These are phyloP conservation scores for Solanum hybrid DNA, from an alignment of 305 asterid genomes.

Conservation along the genomic window DNA sequence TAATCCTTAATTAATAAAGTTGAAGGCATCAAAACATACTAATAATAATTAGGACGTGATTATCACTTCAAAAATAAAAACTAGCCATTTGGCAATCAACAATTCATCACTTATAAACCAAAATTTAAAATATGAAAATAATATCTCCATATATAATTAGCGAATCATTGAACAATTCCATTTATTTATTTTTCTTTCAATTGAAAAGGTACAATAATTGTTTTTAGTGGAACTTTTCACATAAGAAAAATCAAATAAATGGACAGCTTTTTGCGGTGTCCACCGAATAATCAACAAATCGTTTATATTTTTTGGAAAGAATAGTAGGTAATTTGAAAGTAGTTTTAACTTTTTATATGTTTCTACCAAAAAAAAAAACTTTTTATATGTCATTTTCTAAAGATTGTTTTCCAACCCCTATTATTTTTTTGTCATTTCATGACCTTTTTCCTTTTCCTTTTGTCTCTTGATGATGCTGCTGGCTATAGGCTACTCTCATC, in stretches of 20 bases:
- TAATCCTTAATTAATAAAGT: background rate
- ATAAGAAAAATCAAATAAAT: background rate
- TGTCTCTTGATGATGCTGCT: background rate
- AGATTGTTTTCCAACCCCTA: background rate
- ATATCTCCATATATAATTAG: background rate
- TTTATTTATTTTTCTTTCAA: background rate
- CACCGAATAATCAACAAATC: background rate
- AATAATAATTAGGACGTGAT: constrained; percentile 1
- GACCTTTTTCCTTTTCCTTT: background rate
- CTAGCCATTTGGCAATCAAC: background rate
- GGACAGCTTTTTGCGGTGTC: background rate
- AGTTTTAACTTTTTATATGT: background rate
- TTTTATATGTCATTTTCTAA: background rate
- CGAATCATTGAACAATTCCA: background rate
- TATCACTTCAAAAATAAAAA: background rate
- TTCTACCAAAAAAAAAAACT: background rate
- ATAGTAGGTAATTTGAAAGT: background rate
- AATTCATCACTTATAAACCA: background rate
- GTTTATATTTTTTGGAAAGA: background rate
- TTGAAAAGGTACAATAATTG: background rate
- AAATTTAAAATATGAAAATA: background rate
- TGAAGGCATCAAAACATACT: background rate
- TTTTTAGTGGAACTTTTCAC: constrained; percentile 1
- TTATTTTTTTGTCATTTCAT: background rate
- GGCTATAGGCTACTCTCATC: background rate